These are phyloP conservation scores for Nitzschia sp. DNA, from an alignment of 108 stramenopile genomes.

Conservation along the genomic window DNA sequence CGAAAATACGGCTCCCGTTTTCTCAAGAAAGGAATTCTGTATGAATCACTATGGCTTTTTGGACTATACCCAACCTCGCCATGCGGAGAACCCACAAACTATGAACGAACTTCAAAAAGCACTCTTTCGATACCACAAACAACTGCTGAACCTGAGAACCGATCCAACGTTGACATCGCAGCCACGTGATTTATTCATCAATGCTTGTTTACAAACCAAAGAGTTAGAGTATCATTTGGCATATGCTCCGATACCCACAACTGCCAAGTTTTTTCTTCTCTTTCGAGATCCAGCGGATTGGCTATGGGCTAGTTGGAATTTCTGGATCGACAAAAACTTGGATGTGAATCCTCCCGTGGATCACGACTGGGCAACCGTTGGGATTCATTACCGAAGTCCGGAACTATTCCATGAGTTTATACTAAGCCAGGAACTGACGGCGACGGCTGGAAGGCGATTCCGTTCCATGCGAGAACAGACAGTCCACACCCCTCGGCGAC, in stretches of 20 bases:
- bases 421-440: constrained; percentile 1
- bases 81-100: background rate
- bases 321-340: constrained; percentile 6
- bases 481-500: constrained; percentile 1
- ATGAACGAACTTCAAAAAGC: background rate
- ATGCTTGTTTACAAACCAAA: constrained; percentile 4
- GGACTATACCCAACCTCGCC: constrained; percentile 2
- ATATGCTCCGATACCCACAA: background rate
- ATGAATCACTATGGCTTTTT: background rate
- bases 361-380: background rate
- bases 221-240: constrained; percentile 6
- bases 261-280: constrained; percentile 15
- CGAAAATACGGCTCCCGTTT: background rate
- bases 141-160: background rate
- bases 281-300: constrained; percentile 33
- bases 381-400: constrained; percentile 16
- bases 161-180: background rate
- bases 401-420: constrained; percentile 30
- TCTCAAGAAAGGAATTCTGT: constrained; percentile 5
- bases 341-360: background rate
- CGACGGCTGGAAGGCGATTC: background rate
- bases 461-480: constrained; percentile 16
- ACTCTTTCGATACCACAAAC: constrained; percentile 1
- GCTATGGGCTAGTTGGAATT: constrained; percentile 22
- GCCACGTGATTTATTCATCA: background rate